Percentiles rank a stretch among this genome's conserved stretches.
Evolutionary conservation across 2,329 filamentous ascomycete genomes (phyloP).

Genomic region (Penicillium digitatum): DNA sequence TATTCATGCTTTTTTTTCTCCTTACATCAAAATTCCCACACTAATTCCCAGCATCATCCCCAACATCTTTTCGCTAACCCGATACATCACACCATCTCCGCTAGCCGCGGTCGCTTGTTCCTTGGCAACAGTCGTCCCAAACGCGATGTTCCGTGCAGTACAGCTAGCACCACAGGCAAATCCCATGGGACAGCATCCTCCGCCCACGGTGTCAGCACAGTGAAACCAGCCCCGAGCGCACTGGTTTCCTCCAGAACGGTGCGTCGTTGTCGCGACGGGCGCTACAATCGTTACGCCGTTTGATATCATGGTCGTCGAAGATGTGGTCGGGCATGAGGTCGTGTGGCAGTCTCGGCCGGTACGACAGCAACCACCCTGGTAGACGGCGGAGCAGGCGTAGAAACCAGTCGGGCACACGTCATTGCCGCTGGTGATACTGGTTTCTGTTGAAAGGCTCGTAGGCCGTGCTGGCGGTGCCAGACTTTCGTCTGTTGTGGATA

Average conservation of each 20-base stretch:
- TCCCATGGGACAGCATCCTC: slow-evolving; percentile 79
- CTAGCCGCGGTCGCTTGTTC: slow-evolving; percentile 21
- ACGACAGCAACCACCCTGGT: slow-evolving; percentile 79
- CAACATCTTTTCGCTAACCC: neutral
- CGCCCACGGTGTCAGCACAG: slow-evolving; percentile 62
- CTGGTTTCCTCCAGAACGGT: slow-evolving; percentile 29
- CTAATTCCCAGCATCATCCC: slow-evolving; percentile 4
- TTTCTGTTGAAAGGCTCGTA: slow-evolving; percentile 35
- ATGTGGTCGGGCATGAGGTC: slow-evolving; percentile 68
- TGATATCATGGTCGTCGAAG: slow-evolving; percentile 61
- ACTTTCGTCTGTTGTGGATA: slow-evolving; percentile 31
- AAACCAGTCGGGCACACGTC: slow-evolving; percentile 77
- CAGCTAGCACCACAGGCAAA: slow-evolving; percentile 74
- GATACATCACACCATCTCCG: neutral
- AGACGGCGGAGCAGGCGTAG: slow-evolving; percentile 82
- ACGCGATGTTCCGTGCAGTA: slow-evolving; percentile 51
- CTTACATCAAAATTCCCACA: slow-evolving; percentile 1
- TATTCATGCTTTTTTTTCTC: neutral
- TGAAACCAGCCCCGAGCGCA: slow-evolving; percentile 79
- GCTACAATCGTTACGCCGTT: slow-evolving; percentile 69
- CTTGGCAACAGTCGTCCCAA: slow-evolving; percentile 52
- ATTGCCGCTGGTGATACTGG: slow-evolving; percentile 30
- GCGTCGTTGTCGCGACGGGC: slow-evolving; percentile 47
- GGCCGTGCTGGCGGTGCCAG: slow-evolving; percentile 38
- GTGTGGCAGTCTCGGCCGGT: slow-evolving; percentile 80